Percentiles rank a stretch among this genome's conserved stretches.
Conservation (phyloP, 129 eudicot genomes). For the Solidago caesia region DNA sequence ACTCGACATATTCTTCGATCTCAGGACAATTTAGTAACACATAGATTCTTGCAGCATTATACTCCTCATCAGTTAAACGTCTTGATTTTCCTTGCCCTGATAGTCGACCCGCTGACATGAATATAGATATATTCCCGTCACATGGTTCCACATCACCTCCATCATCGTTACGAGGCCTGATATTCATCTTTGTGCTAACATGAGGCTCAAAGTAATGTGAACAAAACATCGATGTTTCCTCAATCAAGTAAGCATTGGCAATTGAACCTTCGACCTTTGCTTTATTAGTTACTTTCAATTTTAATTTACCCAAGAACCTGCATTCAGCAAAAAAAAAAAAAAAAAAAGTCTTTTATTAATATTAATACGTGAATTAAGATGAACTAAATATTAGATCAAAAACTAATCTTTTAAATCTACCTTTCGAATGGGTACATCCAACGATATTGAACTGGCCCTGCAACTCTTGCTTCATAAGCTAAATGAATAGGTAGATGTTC, state of each 20-base stretch:
- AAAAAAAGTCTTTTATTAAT: no score
- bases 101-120: neutral
- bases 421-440: slow-evolving; percentile 33
- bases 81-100: neutral
- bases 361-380: neutral
- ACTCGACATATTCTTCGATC: slow-evolving; percentile 6
- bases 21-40: slow-evolving; percentile 9
- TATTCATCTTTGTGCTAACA: neutral
- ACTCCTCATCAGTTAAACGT: neutral
- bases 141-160: neutral
- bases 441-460: slow-evolving; percentile 16
- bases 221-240: slow-evolving; percentile 17
- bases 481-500: slow-evolving; percentile 21
- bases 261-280: slow-evolving; percentile 13
- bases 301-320: neutral
- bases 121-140: neutral
- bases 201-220: slow-evolving; percentile 8
- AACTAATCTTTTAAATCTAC: neutral
- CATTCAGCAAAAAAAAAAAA: neutral
- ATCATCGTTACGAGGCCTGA: neutral
- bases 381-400: neutral
- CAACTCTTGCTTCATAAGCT: slow-evolving; percentile 12
- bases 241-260: neutral
- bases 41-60: neutral
- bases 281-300: slow-evolving; percentile 4